Evolutionary conservation across 345 rosid genomes (phyloP).

Genomic region (Pistacia vera): DNA sequence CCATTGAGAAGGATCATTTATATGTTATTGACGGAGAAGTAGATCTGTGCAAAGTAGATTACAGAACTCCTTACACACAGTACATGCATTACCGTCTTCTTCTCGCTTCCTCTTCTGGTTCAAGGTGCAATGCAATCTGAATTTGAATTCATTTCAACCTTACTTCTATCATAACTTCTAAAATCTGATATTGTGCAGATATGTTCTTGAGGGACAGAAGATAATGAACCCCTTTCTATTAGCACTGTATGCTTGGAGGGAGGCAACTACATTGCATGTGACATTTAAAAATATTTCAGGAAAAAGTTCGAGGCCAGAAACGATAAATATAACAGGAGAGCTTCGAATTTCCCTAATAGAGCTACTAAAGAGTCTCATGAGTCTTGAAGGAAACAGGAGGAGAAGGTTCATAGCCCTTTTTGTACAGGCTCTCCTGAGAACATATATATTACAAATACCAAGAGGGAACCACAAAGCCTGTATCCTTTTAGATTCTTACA

Average conservation of each 20-base stretch:
- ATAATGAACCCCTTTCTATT: slow-evolving; percentile 42
- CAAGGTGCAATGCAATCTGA: slow-evolving; percentile 29
- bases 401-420: slow-evolving; percentile 30
- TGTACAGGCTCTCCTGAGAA: slow-evolving; percentile 29
- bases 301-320: neutral
- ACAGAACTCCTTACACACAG: slow-evolving; percentile 45
- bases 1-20: slow-evolving; percentile 40
- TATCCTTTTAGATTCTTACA: slow-evolving; percentile 3
- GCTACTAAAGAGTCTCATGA: slow-evolving; percentile 33
- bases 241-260: slow-evolving; percentile 39
- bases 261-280: slow-evolving; percentile 44
- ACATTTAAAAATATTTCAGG: slow-evolving; percentile 26
- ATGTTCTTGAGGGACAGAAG: slow-evolving; percentile 48
- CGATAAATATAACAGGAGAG: slow-evolving; percentile 35
- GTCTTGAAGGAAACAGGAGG: slow-evolving; percentile 33
- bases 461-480: slow-evolving; percentile 12
- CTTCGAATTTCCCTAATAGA: slow-evolving; percentile 34
- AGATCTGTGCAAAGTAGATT: slow-evolving; percentile 35
- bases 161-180: slow-evolving; percentile 5
- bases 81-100: slow-evolving; percentile 44
- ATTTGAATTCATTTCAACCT: slow-evolving; percentile 4
- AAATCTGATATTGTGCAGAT: slow-evolving; percentile 31
- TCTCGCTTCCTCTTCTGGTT: slow-evolving; percentile 46
- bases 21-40: slow-evolving; percentile 40
- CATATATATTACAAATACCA: slow-evolving; percentile 41